Conservation (phyloP, 1,284 basidiomycete species). For the Marasmius fiardii region DNA sequence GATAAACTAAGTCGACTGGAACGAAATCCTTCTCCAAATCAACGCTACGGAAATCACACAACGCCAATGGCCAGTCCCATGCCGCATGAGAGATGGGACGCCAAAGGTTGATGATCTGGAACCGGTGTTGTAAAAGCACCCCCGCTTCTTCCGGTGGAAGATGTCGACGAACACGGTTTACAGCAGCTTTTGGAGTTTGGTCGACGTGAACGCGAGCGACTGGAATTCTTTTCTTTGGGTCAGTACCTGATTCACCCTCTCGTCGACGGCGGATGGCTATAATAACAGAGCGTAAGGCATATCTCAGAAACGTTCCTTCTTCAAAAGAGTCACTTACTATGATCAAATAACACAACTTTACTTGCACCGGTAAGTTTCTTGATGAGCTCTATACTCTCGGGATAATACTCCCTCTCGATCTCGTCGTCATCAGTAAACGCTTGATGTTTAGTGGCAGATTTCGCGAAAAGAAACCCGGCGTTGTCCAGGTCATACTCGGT, state of each 20-base stretch:
- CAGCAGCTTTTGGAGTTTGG: slow-evolving; percentile 48
- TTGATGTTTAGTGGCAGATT: slow-evolving; percentile 38
- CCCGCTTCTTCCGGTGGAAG: slow-evolving; percentile 36
- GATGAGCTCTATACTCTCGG: slow-evolving; percentile 54
- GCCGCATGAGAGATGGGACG: slow-evolving; percentile 55
- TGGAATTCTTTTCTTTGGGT: slow-evolving; percentile 41
- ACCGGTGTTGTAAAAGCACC: slow-evolving; percentile 44
- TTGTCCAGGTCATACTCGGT: slow-evolving; percentile 44
- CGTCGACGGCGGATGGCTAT: slow-evolving; percentile 39
- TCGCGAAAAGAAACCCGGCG: slow-evolving; percentile 48
- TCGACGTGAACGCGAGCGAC: slow-evolving; percentile 54
- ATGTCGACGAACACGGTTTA: slow-evolving; percentile 49
- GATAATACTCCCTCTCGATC: slow-evolving; percentile 53
- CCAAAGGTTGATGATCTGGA: slow-evolving; percentile 76
- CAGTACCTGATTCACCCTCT: slow-evolving; percentile 32
- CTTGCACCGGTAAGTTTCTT: slow-evolving; percentile 61
- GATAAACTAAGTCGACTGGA: slow-evolving; percentile 48
- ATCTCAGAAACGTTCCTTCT: background rate
- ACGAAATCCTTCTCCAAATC: slow-evolving; percentile 43
- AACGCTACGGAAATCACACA: slow-evolving; percentile 62
- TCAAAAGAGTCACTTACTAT: slow-evolving; percentile 45
- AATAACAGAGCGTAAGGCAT: background rate
- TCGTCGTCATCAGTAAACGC: slow-evolving; percentile 44
- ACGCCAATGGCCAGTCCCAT: slow-evolving; percentile 55
- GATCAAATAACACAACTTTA: slow-evolving; percentile 58